Percentiles rank a stretch among this genome's conserved stretches.
phyloP scores from a whole-genome alignment of 1,284 basidiomycete species.

The Ustilago xerochloae region DNA sequence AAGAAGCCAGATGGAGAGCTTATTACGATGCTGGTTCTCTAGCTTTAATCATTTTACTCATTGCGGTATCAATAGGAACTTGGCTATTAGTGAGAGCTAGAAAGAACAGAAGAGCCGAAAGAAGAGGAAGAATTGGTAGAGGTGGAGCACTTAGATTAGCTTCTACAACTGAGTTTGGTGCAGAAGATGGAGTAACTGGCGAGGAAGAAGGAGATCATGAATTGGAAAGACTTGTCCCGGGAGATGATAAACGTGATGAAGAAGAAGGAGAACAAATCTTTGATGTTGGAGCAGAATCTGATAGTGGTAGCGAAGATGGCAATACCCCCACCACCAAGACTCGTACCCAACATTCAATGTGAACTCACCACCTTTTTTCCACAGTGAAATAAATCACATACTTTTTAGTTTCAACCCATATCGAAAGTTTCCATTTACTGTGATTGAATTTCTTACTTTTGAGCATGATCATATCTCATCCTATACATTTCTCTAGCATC shows the following conservation, averaged over 20 bases:
- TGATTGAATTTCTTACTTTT: neutral
- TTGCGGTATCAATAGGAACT: slow-evolving; percentile 77
- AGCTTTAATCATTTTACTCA: slow-evolving; percentile 80
- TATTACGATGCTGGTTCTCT: slow-evolving; percentile 83
- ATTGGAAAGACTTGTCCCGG: slow-evolving; percentile 49
- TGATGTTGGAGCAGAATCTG: slow-evolving; percentile 70
- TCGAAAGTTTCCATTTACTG: neutral
- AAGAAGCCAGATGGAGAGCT: slow-evolving; percentile 61
- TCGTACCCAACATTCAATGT: too few species aligned
- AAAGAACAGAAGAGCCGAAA: slow-evolving; percentile 60
- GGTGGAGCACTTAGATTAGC: slow-evolving; percentile 36
- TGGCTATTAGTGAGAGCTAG: slow-evolving; percentile 80
- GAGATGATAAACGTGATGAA: slow-evolving; percentile 37
- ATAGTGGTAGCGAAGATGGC: slow-evolving; percentile 13
- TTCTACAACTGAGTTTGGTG: slow-evolving; percentile 21
- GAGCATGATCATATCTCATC: slow-evolving; percentile 51
- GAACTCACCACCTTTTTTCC: too few species aligned
- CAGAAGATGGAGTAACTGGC: neutral
- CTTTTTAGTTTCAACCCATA: neutral
- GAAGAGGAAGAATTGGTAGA: slow-evolving; percentile 23
- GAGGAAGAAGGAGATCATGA: slow-evolving; percentile 65
- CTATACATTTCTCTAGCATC: slow-evolving; percentile 54
- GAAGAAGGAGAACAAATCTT: slow-evolving; percentile 67
- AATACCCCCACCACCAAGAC: too few species aligned
- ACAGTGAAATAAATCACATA: neutral